phyloP scores from a whole-genome alignment of 2,329 filamentous ascomycete species.

The Chalaropsis ovoidea region DNA sequence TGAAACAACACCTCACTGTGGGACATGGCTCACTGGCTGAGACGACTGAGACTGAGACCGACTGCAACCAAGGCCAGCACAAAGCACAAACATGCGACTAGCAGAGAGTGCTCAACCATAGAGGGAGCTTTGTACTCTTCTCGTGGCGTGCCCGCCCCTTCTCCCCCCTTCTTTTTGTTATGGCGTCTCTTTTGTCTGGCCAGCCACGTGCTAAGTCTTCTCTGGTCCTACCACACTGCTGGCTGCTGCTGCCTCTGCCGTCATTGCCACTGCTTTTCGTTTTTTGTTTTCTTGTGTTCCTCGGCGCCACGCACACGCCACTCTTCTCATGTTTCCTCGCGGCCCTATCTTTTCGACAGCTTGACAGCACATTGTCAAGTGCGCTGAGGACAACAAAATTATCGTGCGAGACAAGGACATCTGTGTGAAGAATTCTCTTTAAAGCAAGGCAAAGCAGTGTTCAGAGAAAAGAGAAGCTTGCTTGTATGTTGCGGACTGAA shows the following conservation, averaged over 20 bases:
- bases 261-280: neutral
- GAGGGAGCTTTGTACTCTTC: neutral
- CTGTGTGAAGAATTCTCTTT: neutral
- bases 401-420: neutral
- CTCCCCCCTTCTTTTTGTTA: neutral
- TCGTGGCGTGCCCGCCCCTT: neutral
- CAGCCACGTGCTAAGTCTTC: neutral
- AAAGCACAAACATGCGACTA: neutral
- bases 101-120: neutral
- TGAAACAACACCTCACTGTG: neutral
- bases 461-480: too few species aligned
- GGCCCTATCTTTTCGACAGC: neutral
- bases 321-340: neutral
- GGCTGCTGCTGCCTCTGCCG: neutral
- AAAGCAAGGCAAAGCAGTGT: neutral
- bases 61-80: neutral
- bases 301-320: neutral
- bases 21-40: constrained; percentile 4
- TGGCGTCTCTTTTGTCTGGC: neutral
- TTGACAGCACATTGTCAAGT: too few species aligned
- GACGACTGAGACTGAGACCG: constrained; percentile 7
- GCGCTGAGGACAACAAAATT: neutral
- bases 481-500: too few species aligned
- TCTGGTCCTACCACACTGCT: neutral
- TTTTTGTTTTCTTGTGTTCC: neutral